Base-by-base conservation (phyloP, 345 rosid species). In the Geranium brycei region DNA sequence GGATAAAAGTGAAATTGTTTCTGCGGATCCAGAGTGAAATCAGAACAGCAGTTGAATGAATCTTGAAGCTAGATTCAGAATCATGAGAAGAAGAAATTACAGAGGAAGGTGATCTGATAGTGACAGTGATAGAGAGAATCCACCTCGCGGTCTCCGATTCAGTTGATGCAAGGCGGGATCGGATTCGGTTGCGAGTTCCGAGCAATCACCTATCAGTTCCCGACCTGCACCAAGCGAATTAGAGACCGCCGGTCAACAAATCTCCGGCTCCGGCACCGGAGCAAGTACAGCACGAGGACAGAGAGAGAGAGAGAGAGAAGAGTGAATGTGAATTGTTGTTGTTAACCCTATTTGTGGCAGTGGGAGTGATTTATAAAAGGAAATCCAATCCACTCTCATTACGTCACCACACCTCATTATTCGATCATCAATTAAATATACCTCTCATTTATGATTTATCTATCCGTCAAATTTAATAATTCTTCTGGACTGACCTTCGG, bases 151-250 rank as follows among this genome's bases (percentile, higher is more conserved):
- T 64, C 87, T 88, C 95, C 80, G 93, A 91, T 91, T 91, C 92
- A 86, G 85, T 90, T 90, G 97, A 83, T 86, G 88, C 97, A 90
- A 87, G 87, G 86, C 97, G 87, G 87, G 97, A 79, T 65, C 75
- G 64, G 62, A 71, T 30, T 68, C 64, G 47, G 59, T 60, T 7
- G 15, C 64, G 23, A 4, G 18, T 47, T 56, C 58, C n/a, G 14
- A 18, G 10, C 4, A 18, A 41, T 31, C 32, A 47, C 64, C 19
- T 60, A 68, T 16, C 64, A 73, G 82, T 70, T 78, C 82, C 82
- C 82, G 82, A 78, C 77, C 79, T 78, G 82, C 82, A 78, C 82
- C 82, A 78, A 78, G 82, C 82, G 77, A 79, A 75, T 75, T 71
- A 69, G 77, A 79, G 75, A 70, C 73, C 73, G 77, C 73, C 71